These are phyloP conservation scores for Fusarium domesticum DNA, from an alignment of 2,329 filamentous ascomycete species.

Conservation along the genomic window DNA sequence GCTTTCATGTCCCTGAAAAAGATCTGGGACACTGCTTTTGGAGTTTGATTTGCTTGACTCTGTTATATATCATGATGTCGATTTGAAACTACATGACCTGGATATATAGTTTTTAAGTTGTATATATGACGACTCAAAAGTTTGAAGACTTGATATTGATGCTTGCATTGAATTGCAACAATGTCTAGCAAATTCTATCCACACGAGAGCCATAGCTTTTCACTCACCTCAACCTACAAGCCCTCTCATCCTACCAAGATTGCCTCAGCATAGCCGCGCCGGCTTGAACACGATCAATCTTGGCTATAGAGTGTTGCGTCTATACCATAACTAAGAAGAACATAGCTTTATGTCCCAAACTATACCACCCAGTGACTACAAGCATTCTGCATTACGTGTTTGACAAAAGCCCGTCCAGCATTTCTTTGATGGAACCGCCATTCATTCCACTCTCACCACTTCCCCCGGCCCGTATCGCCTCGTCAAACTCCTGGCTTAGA, in stretches of 20 bases:
- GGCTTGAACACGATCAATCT: too few relatives aligned
- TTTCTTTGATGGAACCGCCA: conserved; percentile 7
- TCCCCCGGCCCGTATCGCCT: background rate
- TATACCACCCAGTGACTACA: too few relatives aligned
- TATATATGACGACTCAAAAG: background rate
- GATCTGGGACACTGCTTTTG: background rate
- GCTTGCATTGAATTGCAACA: too few relatives aligned
- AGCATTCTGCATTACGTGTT: background rate
- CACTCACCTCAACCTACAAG: too few relatives aligned
- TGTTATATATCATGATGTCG: background rate
- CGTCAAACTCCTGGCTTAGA: conserved; percentile 34
- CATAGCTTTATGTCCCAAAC: too few relatives aligned
- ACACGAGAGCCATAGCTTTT: too few relatives aligned
- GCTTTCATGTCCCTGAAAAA: background rate
- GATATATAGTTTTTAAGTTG: background rate
- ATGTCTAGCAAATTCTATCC: too few relatives aligned
- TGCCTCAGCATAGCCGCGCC: too few relatives aligned
- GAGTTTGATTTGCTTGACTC: background rate
- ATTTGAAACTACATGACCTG: background rate
- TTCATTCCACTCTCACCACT: background rate
- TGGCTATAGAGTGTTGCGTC: too few relatives aligned
- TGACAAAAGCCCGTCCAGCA: conserved; percentile 15
- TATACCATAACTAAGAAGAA: too few relatives aligned
- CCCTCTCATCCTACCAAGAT: too few relatives aligned
- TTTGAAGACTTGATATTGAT: too few relatives aligned